Conservation (phyloP, 2,329 filamentous ascomycete species). For the Xylariaceae sp. region DNA sequence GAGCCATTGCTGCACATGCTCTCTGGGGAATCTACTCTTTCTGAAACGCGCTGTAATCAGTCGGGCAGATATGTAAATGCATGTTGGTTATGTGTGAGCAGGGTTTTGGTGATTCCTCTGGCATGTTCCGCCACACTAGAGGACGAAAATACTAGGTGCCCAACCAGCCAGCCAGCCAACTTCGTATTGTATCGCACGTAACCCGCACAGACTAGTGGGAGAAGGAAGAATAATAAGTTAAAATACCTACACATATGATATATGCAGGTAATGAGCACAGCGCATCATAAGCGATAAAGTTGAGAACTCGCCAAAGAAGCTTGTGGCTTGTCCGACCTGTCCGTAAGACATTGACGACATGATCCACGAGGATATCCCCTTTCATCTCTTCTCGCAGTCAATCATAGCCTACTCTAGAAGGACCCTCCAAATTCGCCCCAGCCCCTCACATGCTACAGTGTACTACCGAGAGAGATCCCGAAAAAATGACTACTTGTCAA, state of each 20-base stretch:
- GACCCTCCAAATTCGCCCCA: slow-evolving; percentile 8
- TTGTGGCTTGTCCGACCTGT: slow-evolving; percentile 16
- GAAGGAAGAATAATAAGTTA: no score
- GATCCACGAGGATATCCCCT: slow-evolving; percentile 19
- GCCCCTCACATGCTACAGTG: slow-evolving; percentile 26
- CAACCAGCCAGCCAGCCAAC: no score
- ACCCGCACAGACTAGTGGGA: no score
- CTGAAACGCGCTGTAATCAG: background rate
- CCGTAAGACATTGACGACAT: slow-evolving; percentile 23
- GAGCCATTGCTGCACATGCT: background rate
- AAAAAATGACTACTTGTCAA: background rate
- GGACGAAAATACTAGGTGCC: no score
- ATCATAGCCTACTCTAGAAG: slow-evolving; percentile 14
- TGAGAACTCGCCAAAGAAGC: slow-evolving; percentile 7
- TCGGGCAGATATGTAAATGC: no score
- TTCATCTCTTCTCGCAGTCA: slow-evolving; percentile 20
- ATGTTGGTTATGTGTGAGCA: no score
- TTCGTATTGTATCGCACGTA: no score
- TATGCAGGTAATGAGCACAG: no score
- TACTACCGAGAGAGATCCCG: slow-evolving; percentile 21
- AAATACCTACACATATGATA: no score
- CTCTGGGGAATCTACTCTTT: background rate
- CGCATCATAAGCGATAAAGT: background rate
- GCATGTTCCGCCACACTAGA: no score
- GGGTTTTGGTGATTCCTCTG: no score